Evolutionary conservation across 2,329 filamentous ascomycete species (phyloP).

Genomic region (Botrytis elliptica): DNA sequence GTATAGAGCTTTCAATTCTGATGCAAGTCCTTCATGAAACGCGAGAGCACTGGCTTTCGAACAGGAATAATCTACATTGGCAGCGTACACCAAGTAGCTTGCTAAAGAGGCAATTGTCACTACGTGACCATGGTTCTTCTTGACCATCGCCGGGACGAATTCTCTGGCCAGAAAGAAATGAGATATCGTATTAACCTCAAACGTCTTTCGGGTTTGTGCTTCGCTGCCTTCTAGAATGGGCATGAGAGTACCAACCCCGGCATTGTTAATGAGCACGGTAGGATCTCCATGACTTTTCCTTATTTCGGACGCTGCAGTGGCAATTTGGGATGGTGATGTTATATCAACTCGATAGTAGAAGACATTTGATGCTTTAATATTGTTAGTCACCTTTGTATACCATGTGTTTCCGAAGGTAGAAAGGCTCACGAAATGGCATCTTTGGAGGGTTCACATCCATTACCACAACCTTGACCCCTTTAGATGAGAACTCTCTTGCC

Average conservation of each 20-base stretch:
- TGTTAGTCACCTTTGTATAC: conserved; percentile 12
- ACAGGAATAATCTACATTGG: conserved; percentile 61
- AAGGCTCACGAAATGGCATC: conserved; percentile 26
- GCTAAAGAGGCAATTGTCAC: conserved; percentile 61
- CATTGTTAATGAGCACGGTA: conserved; percentile 72
- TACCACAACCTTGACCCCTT: conserved; percentile 65
- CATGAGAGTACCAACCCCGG: conserved; percentile 59
- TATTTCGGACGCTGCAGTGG: conserved; percentile 51
- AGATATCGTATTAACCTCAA: conserved; percentile 67
- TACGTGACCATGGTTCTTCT: conserved; percentile 66
- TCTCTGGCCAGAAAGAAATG: conserved; percentile 64
- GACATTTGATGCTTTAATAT: conserved; percentile 49
- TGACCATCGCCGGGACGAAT: conserved; percentile 66
- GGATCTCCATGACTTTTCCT: conserved; percentile 58
- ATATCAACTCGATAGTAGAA: conserved; percentile 68
- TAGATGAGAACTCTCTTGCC: conserved; percentile 60
- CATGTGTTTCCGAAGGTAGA: neutral
- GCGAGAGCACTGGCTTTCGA: conserved; percentile 64
- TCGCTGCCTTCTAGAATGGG: conserved; percentile 58
- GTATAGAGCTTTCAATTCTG: conserved; percentile 58
- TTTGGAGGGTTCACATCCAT: conserved; percentile 63
- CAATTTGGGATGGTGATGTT: conserved; percentile 54
- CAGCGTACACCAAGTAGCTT: conserved; percentile 28
- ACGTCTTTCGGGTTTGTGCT: conserved; percentile 59
- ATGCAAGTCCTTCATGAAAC: conserved; percentile 64